These are phyloP conservation scores for Paecilomyces niveus DNA, from an alignment of 2,329 filamentous ascomycete genomes.

Conservation along the genomic window DNA sequence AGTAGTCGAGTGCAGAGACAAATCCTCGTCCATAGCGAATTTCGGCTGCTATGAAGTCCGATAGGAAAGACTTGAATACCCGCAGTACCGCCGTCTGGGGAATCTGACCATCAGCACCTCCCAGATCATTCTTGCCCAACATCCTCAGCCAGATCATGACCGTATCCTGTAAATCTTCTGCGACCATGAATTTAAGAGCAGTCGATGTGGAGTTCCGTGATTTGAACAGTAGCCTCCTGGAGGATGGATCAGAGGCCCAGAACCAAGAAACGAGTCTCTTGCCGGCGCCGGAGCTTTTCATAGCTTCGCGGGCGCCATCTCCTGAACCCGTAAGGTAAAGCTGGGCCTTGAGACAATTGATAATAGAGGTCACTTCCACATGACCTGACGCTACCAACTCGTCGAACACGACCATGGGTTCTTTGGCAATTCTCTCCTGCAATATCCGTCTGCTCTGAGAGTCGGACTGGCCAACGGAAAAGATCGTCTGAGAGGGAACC, in stretches of 20 bases:
- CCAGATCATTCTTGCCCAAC: conserved; percentile 19
- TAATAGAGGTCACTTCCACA: conserved; percentile 15
- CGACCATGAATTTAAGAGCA: conserved; percentile 33
- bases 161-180: conserved; percentile 26
- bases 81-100: conserved; percentile 12
- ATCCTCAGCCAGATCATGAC: conserved; percentile 29
- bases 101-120: conserved; percentile 16
- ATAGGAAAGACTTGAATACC: conserved; percentile 20
- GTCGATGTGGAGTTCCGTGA: conserved; percentile 14
- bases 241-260: conserved; percentile 27
- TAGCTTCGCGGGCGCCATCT: conserved; percentile 15
- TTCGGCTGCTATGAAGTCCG: conserved; percentile 27
- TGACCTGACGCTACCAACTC: conserved; percentile 32
- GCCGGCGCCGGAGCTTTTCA: conserved; percentile 28
- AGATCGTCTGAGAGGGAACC: conserved; percentile 18
- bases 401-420: conserved; percentile 31
- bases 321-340: conserved; percentile 19
- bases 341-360: conserved; percentile 26
- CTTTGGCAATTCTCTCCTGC: conserved; percentile 16
- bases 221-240: conserved; percentile 23
- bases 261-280: conserved; percentile 33
- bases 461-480: conserved; percentile 8
- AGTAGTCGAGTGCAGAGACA: conserved; percentile 22
- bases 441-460: conserved; percentile 7
- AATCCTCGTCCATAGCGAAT: conserved; percentile 25